Evolutionary conservation across 2,329 filamentous ascomycete genomes (phyloP).

Genomic region (Paraphaeosphaeria minitans): DNA sequence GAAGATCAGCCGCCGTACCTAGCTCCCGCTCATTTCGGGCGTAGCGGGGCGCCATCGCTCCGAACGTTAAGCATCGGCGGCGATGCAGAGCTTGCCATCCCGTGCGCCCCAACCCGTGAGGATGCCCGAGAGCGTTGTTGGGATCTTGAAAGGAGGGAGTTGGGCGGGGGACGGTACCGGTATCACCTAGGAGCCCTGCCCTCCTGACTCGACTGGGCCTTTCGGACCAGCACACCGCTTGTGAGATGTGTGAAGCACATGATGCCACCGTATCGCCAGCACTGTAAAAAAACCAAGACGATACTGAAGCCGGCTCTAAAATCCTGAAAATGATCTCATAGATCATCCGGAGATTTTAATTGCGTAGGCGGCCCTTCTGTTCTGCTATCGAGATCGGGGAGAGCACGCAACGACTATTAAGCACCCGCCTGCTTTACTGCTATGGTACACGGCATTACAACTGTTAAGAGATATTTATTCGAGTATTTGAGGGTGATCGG

Average conservation of each 20-base stretch:
- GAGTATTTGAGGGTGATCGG: background rate
- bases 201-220: background rate
- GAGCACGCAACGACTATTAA: background rate
- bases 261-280: background rate
- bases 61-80: conserved; percentile 1
- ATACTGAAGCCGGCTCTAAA: background rate
- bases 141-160: background rate
- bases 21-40: conserved; percentile 1
- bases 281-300: background rate
- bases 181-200: background rate
- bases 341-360: background rate
- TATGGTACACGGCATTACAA: background rate
- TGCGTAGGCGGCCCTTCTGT: background rate
- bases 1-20: conserved; percentile 3
- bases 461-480: background rate
- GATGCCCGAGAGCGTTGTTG: background rate
- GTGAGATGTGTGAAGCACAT: background rate
- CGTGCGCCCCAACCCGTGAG: background rate
- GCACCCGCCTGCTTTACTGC: background rate
- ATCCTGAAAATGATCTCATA: background rate
- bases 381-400: background rate
- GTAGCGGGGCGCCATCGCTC: conserved; percentile 5
- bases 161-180: no score
- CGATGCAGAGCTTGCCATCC: background rate
- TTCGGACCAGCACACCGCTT: background rate